Conservation (phyloP, 2,329 filamentous ascomycete genomes). For the Aspergillus niger region DNA sequence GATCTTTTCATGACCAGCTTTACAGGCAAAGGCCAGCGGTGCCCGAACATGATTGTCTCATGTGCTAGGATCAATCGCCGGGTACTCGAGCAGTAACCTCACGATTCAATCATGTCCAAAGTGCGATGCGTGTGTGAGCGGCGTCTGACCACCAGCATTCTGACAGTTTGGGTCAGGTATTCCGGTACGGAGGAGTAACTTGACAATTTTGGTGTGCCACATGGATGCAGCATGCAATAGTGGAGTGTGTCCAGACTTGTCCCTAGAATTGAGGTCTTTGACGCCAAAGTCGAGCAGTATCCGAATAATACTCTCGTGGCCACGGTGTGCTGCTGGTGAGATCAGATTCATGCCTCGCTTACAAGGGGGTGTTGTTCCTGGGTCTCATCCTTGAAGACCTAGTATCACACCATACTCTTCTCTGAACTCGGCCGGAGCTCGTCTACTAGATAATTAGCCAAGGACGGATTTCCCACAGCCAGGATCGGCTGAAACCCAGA, state of each 20-base stretch:
- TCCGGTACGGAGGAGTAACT: not conserved
- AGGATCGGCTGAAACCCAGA: slow-evolving; percentile 34
- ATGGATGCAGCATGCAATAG: not conserved
- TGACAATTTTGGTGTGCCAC: not conserved
- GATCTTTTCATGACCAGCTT: not conserved
- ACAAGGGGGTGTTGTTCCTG: slow-evolving; percentile 35
- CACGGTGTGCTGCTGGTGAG: not conserved
- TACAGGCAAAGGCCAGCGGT: not conserved
- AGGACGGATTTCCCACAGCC: slow-evolving; percentile 34
- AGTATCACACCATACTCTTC: slow-evolving; percentile 32
- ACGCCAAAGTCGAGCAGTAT: not conserved
- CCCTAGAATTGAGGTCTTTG: not conserved
- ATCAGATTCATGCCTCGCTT: slow-evolving; percentile 14
- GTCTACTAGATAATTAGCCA: slow-evolving; percentile 22
- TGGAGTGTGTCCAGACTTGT: not conserved
- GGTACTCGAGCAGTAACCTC: not conserved
- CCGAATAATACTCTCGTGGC: not conserved
- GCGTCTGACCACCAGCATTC: not conserved
- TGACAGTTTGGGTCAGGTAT: not conserved
- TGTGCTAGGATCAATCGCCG: not conserved
- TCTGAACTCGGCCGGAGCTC: not conserved
- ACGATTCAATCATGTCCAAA: not conserved
- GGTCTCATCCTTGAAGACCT: slow-evolving; percentile 50
- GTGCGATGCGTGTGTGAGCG: not conserved
- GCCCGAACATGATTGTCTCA: not conserved